Conservation (phyloP, 306 rosid genomes). For the Macrotyloma uniflorum region DNA sequence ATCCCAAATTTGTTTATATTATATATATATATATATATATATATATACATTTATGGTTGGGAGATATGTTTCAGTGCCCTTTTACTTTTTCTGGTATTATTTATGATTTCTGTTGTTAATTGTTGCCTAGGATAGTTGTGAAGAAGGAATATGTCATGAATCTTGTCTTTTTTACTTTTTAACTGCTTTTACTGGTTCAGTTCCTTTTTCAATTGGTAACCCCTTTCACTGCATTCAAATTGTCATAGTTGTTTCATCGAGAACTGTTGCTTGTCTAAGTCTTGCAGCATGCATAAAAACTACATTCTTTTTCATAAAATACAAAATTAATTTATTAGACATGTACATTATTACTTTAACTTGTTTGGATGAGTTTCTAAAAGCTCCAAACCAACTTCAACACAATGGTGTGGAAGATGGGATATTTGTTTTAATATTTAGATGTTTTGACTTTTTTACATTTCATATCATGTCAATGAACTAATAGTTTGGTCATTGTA, state of each 20-base stretch:
- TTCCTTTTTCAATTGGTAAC: not conserved
- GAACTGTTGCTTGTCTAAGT: not conserved
- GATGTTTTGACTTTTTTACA: no score
- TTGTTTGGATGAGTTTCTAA: no score
- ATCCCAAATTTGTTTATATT: not conserved
- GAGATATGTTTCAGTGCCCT: slow-evolving; percentile 8
- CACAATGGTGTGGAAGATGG: no score
- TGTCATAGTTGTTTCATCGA: not conserved
- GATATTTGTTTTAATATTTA: no score
- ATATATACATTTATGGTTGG: slow-evolving; percentile 4
- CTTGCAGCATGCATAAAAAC: slow-evolving; percentile 20
- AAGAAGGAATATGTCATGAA: slow-evolving; percentile 10
- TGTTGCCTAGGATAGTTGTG: not conserved
- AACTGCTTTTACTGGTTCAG: slow-evolving; percentile 5
- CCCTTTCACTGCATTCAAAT: not conserved
- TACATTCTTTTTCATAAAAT: not conserved
- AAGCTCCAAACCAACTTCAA: no score
- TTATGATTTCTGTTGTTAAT: not conserved
- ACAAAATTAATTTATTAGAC: no score
- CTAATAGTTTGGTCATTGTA: no score
- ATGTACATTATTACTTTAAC: no score
- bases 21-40: not conserved
- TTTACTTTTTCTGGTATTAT: not conserved
- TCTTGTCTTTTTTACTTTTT: slow-evolving; percentile 4
- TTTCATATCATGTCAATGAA: no score